Percentiles rank a stretch among this genome's conserved stretches.
phyloP scores from a whole-genome alignment of 768 basidiomycete genomes.

The Leucocoprinus leucothites region DNA sequence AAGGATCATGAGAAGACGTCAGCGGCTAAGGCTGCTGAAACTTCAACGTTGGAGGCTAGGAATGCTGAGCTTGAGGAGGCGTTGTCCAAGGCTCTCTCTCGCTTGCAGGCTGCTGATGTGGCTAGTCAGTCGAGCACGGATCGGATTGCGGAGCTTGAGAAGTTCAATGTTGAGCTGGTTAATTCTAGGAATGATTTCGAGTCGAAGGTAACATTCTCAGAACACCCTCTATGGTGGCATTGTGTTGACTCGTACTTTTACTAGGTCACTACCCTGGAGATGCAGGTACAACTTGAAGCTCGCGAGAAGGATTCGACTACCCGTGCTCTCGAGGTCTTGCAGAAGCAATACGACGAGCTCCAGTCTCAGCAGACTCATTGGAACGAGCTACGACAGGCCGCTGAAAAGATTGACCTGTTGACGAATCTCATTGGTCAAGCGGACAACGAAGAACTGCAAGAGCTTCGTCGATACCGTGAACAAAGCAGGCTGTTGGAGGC shows the following conservation, averaged over 20 bases:
- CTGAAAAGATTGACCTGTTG: conserved; percentile 72
- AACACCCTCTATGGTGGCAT: conserved; percentile 6
- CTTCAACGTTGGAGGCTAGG: conserved; percentile 43
- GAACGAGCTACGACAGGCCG: conserved; percentile 69
- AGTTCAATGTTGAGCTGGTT: conserved; percentile 48
- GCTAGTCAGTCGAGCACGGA: conserved; percentile 57
- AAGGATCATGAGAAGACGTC: conserved; percentile 49
- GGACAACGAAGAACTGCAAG: conserved; percentile 71
- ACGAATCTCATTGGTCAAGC: conserved; percentile 56
- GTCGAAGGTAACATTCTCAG: too few species aligned
- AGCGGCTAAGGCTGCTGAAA: conserved; percentile 42
- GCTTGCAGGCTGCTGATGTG: conserved; percentile 73
- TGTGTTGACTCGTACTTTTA: conserved; percentile 12
- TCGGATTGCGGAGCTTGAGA: conserved; percentile 62
- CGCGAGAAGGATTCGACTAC: conserved; percentile 61
- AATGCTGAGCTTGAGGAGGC: conserved; percentile 70
- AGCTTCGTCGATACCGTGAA: conserved; percentile 66
- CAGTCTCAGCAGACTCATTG: conserved; percentile 67
- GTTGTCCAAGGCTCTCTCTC: conserved; percentile 65
- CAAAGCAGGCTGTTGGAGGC: conserved; percentile 59
- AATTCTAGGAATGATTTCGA: conserved; percentile 56
- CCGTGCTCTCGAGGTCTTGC: conserved; percentile 49
- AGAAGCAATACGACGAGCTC: conserved; percentile 58
- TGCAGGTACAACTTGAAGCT: conserved; percentile 50
- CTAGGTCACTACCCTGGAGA: conserved; percentile 61